Evolutionary conservation across 202 grass and related monocot genomes (phyloP), one percentile per base, ranked within the genome.

Genomic region (Panicum virgatum): DNA sequence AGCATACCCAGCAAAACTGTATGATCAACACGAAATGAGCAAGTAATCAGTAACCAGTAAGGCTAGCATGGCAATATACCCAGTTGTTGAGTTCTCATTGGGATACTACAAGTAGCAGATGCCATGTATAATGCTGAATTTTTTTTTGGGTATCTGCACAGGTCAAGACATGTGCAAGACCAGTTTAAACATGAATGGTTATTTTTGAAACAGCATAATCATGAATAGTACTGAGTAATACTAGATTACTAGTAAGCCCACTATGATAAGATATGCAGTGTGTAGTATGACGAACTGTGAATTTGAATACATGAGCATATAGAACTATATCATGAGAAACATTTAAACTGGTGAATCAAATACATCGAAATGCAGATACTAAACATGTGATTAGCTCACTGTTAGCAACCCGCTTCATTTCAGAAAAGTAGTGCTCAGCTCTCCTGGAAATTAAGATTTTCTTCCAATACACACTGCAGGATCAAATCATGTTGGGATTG

Each of bases 391-490:
- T 66, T 66, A 78, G 51, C 80, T 78, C 44, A 96, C 96, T 93
- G 90, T 92, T 89, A 72, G 42, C 84, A 81, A 99, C 91, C 44
- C 85, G 82, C 38, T 90, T 87, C 77, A 69, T 90, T 90, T 99
- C 96, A 81, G 89, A 99, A 48, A 90, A 98, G 77, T 96, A 99
- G 70, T 99, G 96, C 66, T 92, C 87, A 76, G 89, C 91, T 82
- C 96, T 93, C 85, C 83, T 96, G 72, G 78, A 88, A 83, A n/a
- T n/a, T n/a, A n/a, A 96, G 77, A 37, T 99, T 90, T 78, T 76
- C 87, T 27, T 89, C 81, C 72, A 99, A 90, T 80, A 80, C 57
- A 36, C 47, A 66, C 96, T 94, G 81, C 30, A 79, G 16, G 15
- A 75, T 82, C 12, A 81, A 18, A 25, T 75, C 38, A 53, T 75